Conservation (phyloP, 1,284 basidiomycete genomes). For the Fistulinella staudtii region DNA sequence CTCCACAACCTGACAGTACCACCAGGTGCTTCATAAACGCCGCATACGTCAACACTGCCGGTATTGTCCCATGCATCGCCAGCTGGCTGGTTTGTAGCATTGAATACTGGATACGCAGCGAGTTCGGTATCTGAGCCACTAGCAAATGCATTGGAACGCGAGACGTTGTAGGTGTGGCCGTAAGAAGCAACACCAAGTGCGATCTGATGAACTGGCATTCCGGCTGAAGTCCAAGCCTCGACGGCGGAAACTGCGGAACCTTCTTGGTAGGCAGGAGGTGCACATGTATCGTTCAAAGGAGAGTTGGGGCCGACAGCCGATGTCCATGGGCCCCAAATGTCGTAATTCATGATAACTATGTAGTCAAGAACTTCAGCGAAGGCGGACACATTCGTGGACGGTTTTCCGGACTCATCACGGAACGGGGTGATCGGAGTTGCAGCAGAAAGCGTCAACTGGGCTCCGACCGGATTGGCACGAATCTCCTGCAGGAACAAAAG, state of each 20-base stretch:
- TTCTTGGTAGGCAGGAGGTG: constrained; percentile 46
- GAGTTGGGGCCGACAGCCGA: constrained; percentile 46
- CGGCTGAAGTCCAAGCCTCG: constrained; percentile 53
- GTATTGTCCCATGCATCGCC: constrained; percentile 42
- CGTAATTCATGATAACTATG: constrained; percentile 72
- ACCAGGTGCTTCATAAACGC: constrained; percentile 27
- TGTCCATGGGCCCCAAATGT: constrained; percentile 34
- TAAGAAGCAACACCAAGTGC: constrained; percentile 61
- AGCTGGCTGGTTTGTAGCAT: constrained; percentile 32
- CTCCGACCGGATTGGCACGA: constrained; percentile 25
- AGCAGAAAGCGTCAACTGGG: constrained; percentile 40
- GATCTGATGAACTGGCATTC: constrained; percentile 59
- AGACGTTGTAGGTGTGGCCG: constrained; percentile 41
- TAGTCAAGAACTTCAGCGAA: constrained; percentile 46
- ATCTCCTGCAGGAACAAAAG: constrained; percentile 42
- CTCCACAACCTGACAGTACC: constrained; percentile 42
- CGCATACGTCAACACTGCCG: constrained; percentile 36
- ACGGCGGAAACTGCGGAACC: constrained; percentile 61
- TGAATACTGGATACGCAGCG: constrained; percentile 36
- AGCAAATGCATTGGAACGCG: constrained; percentile 25
- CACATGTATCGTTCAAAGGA: constrained; percentile 51
- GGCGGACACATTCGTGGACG: constrained; percentile 48
- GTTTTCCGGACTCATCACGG: constrained; percentile 44
- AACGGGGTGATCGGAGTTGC: constrained; percentile 52
- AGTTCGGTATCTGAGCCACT: constrained; percentile 23